Evolutionary conservation across 2,329 filamentous ascomycete species (phyloP).

Genomic region (Myriosclerotinia scirpicola): DNA sequence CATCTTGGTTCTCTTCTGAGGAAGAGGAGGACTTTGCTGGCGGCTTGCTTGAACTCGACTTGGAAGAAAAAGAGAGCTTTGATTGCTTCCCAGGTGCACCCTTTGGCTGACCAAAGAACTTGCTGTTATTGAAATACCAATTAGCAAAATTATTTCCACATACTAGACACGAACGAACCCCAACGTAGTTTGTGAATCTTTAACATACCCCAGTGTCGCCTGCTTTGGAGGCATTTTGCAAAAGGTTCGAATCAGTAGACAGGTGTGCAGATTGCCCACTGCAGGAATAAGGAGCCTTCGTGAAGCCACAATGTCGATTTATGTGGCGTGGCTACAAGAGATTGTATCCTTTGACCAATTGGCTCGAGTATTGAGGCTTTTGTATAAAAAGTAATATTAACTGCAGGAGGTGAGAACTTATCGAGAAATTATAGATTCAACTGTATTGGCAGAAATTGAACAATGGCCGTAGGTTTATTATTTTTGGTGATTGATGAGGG

Average conservation of each 20-base stretch:
- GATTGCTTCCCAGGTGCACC: slow-evolving; percentile 71
- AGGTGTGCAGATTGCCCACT: slow-evolving; percentile 28
- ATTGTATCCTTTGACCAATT: background rate
- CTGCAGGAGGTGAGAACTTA: background rate
- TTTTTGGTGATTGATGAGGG: background rate
- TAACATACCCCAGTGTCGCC: slow-evolving; percentile 86
- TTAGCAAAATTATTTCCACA: slow-evolving; percentile 27
- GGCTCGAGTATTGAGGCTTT: background rate
- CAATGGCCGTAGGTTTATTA: background rate
- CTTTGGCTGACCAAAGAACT: slow-evolving; percentile 75
- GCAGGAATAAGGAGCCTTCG: slow-evolving; percentile 27
- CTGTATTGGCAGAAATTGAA: background rate
- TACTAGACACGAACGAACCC: slow-evolving; percentile 53
- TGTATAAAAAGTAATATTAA: background rate
- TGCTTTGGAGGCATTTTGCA: slow-evolving; percentile 50
- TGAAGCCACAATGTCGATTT: slow-evolving; percentile 38
- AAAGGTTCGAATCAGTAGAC: slow-evolving; percentile 27
- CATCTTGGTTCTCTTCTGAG: slow-evolving; percentile 33
- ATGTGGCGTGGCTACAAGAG: slow-evolving; percentile 9
- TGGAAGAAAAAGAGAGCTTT: slow-evolving; percentile 73
- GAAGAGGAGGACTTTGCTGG: slow-evolving; percentile 34
- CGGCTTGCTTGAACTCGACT: slow-evolving; percentile 43
- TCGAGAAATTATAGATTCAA: slow-evolving; percentile 2
- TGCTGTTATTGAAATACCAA: slow-evolving; percentile 53
- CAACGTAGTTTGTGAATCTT: slow-evolving; percentile 69